These are phyloP conservation scores for Exophiala sideris DNA, from an alignment of 2,329 filamentous ascomycete genomes.

Conservation along the genomic window DNA sequence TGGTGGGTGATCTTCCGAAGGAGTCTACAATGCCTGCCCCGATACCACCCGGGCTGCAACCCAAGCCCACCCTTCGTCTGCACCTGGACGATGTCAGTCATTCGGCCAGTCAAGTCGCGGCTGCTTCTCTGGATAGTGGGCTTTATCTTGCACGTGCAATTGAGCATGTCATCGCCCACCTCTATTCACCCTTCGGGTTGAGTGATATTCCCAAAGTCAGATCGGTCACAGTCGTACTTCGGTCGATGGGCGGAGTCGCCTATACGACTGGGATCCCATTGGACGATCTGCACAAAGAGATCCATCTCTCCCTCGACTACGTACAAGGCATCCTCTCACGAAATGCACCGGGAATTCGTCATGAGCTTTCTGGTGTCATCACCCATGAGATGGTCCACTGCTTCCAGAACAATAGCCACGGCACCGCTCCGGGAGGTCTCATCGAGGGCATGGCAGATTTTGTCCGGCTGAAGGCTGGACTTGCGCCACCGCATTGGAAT, in stretches of 20 bases:
- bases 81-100: slow-evolving; percentile 46
- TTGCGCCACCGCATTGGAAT: slow-evolving; percentile 83
- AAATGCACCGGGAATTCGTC: slow-evolving; percentile 18
- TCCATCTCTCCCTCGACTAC: slow-evolving; percentile 80
- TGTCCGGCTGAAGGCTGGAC: slow-evolving; percentile 71
- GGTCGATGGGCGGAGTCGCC: slow-evolving; percentile 77
- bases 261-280: slow-evolving; percentile 80
- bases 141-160: slow-evolving; percentile 62
- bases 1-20: background rate
- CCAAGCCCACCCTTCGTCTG: slow-evolving; percentile 25
- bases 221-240: slow-evolving; percentile 78
- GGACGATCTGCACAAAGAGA: slow-evolving; percentile 85
- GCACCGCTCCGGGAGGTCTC: slow-evolving; percentile 65
- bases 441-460: slow-evolving; percentile 93
- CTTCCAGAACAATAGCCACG: slow-evolving; percentile 72
- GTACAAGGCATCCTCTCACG: slow-evolving; percentile 41
- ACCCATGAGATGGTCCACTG: slow-evolving; percentile 95
- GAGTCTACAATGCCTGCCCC: slow-evolving; percentile 6
- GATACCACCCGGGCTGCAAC: slow-evolving; percentile 12
- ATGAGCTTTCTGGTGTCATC: slow-evolving; percentile 76
- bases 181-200: slow-evolving; percentile 56
- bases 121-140: slow-evolving; percentile 61
- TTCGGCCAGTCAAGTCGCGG: slow-evolving; percentile 63
- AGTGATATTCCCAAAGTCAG: slow-evolving; percentile 56
- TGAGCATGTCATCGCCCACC: slow-evolving; percentile 63